phyloP scores from a whole-genome alignment of 1,284 basidiomycete species.

The Fomitiporia mediterranea region DNA sequence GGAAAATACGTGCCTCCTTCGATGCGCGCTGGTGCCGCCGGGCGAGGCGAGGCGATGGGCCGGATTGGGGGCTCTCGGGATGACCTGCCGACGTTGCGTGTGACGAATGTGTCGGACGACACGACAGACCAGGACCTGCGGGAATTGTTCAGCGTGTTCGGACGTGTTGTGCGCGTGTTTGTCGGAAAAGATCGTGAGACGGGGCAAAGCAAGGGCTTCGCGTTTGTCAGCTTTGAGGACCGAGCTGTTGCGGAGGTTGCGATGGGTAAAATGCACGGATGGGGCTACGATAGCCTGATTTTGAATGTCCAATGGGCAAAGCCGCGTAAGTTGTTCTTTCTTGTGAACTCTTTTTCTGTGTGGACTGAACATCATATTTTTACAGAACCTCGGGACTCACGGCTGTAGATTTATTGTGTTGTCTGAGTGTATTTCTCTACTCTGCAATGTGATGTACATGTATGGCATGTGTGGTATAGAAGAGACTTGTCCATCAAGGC shows the following conservation, averaged over 20 bases:
- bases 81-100: constrained; percentile 93
- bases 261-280: constrained; percentile 90
- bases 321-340: constrained; percentile 55
- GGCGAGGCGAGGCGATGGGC: constrained; percentile 81
- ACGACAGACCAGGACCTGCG: constrained; percentile 93
- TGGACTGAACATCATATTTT: neutral
- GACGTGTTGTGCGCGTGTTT: constrained; percentile 85
- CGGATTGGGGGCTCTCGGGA: constrained; percentile 61
- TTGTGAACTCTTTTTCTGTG: neutral
- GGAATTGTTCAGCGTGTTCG: constrained; percentile 84
- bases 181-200: constrained; percentile 96
- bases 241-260: constrained; percentile 79
- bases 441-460: neutral
- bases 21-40: constrained; percentile 66
- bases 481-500: neutral
- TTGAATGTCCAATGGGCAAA: constrained; percentile 85
- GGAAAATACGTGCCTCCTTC: constrained; percentile 95
- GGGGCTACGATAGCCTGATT: constrained; percentile 88
- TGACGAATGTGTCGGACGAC: constrained; percentile 96
- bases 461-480: neutral
- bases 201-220: constrained; percentile 92
- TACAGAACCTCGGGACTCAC: constrained; percentile 33
- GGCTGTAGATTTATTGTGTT: constrained; percentile 8
- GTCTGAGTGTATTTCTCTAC: neutral
- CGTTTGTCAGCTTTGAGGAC: constrained; percentile 93